phyloP scores from a whole-genome alignment of 768 basidiomycete genomes.

The Clitopilus hobsonii region DNA sequence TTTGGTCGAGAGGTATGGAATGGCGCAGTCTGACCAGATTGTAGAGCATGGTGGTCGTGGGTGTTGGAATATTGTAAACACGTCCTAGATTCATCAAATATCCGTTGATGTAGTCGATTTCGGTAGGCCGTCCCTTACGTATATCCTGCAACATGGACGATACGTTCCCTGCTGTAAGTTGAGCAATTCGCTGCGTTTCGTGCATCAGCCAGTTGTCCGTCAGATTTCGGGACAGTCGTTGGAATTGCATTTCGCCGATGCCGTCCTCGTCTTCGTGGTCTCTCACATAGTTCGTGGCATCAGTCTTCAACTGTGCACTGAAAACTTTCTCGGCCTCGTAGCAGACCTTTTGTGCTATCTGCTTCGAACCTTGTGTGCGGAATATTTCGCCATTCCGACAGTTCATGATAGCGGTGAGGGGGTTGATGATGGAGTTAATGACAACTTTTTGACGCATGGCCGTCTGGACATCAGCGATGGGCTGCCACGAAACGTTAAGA shows the following conservation, averaged over 20 bases:
- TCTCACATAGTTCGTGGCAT: conserved; percentile 28
- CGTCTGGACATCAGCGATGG: conserved; percentile 62
- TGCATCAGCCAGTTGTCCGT: conserved; percentile 38
- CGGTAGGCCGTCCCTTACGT: conserved; percentile 55
- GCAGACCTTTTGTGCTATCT: conserved; percentile 53
- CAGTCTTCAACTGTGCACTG: conserved; percentile 41
- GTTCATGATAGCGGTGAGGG: conserved; percentile 76
- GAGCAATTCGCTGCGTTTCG: conserved; percentile 56
- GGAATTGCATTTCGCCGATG: conserved; percentile 17
- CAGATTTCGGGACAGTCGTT: conserved; percentile 41
- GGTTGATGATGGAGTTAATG: conserved; percentile 78
- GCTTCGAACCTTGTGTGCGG: conserved; percentile 31
- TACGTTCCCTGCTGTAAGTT: conserved; percentile 57
- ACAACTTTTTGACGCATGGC: conserved; percentile 77
- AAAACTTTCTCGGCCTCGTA: conserved; percentile 68
- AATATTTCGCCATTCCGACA: conserved; percentile 79
- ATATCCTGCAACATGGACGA: conserved; percentile 83
- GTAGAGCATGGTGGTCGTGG: conserved; percentile 48
- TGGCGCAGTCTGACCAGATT: conserved; percentile 58
- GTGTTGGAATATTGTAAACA: conserved; percentile 52
- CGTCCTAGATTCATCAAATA: conserved; percentile 65
- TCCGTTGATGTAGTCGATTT: conserved; percentile 82
- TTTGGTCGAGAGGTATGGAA: conserved; percentile 50
- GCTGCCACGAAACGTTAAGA: conserved; percentile 60
- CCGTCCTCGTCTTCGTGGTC: conserved; percentile 22